Conservation (phyloP, 2,329 filamentous ascomycete species). For the Raffaelea arxii region DNA sequence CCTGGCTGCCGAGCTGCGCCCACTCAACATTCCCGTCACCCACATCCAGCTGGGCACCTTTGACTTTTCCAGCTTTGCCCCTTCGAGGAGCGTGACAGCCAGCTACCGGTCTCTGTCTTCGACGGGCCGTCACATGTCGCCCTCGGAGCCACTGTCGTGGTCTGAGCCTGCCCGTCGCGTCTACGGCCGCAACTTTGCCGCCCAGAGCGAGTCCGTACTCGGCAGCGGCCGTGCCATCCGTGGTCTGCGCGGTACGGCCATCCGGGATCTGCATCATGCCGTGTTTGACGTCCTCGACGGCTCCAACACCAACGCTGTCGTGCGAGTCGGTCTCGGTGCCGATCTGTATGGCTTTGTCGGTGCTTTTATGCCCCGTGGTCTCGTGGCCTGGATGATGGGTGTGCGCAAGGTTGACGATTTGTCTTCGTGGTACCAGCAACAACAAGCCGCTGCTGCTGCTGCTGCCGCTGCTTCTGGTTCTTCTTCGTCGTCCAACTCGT, state of each 20-base stretch:
- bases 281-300: slow-evolving; percentile 83
- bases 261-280: slow-evolving; percentile 72
- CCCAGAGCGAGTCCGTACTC: slow-evolving; percentile 44
- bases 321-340: slow-evolving; percentile 78
- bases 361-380: slow-evolving; percentile 61
- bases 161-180: slow-evolving; percentile 47
- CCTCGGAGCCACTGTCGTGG: slow-evolving; percentile 53
- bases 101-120: slow-evolving; percentile 13
- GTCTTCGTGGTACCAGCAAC: slow-evolving; percentile 40
- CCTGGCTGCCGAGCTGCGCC: slow-evolving; percentile 66
- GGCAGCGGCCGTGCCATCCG: slow-evolving; percentile 43
- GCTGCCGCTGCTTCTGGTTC: not conserved
- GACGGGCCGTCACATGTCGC: slow-evolving; percentile 25
- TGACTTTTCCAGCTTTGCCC: slow-evolving; percentile 63
- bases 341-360: slow-evolving; percentile 80
- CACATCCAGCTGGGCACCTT: slow-evolving; percentile 89
- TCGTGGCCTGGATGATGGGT: slow-evolving; percentile 94
- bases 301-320: slow-evolving; percentile 47
- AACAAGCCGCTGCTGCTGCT: slow-evolving; percentile 11
- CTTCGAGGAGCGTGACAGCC: slow-evolving; percentile 26
- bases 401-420: slow-evolving; percentile 53
- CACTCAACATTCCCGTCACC: slow-evolving; percentile 67
- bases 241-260: slow-evolving; percentile 57
- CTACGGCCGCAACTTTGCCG: slow-evolving; percentile 54
- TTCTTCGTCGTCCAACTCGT: not conserved